Evolutionary conservation across 805 yeast genomes (phyloP), one percentile per base, ranked within the genome.

Genomic region (Peterozyma xylosa): DNA sequence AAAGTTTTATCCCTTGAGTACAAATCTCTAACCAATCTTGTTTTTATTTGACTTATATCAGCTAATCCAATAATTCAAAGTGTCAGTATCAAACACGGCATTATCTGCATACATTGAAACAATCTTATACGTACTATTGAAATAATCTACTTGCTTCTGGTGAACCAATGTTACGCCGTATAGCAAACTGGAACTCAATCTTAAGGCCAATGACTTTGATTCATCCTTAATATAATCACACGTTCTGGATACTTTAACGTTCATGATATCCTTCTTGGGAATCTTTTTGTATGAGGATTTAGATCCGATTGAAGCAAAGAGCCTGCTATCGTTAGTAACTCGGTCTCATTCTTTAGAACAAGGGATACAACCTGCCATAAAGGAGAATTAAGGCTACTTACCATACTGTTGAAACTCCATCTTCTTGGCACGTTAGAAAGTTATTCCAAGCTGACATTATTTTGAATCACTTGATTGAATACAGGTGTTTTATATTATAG

Each of bases 91-190:
- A 5, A n/a, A n/a, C 7, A 21, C 27, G 7, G 27, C 27, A 21
- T 21, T 7, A 21, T 21, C 4, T 21, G 7, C 7, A 21, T 21
- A 21, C 14, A 16, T 30, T 30, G 2, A 34, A 14, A 13, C 33
- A 30, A 13, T 3, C 10, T 16, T n/a, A 36, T 21, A 51, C 62
- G 46, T 48, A 52, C 60, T 53, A 49, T 64, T 66, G 49, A 73
- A 67, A 50, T 68, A 70, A 3, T 68, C 69, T 0, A 73, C 67
- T 53, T 80, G 74, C 27, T 72, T 70, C 45, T 66, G 73, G 53
- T 73, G 74, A 27, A 70, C 62, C 38, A 78, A 48, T 1, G 76
- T 60, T 1, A 74, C 59, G 0, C 83, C 83, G 50, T 70, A 66
- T 45, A 78, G 53, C 9, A 78, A 55, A 41, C 58, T 68, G 0